Conservation (phyloP, 2,329 filamentous ascomycete genomes). For the Knufia petricola region DNA sequence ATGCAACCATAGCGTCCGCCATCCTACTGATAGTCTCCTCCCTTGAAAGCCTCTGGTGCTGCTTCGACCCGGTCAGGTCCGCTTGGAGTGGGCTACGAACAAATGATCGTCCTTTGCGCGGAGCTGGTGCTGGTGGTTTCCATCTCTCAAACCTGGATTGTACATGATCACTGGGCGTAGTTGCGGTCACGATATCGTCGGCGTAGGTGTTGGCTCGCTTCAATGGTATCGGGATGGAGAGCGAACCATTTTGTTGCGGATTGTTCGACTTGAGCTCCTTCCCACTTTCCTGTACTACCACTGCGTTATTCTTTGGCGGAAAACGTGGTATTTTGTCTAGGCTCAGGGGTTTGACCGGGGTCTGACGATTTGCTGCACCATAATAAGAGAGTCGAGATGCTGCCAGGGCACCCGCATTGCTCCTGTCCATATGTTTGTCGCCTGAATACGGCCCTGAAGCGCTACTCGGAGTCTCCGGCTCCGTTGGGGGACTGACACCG, state of each 20-base stretch:
- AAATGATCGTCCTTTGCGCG: background rate
- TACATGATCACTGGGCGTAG: background rate
- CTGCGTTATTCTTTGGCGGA: background rate
- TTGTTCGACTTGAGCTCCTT: background rate
- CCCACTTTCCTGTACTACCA: background rate
- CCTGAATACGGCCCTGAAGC: background rate
- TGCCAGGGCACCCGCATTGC: background rate
- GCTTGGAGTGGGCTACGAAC: background rate
- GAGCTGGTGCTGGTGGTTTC: conserved; percentile 4
- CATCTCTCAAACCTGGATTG: background rate
- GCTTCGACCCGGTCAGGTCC: background rate
- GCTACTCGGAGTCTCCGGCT: background rate
- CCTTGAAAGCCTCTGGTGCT: conserved; percentile 10
- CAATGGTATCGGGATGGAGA: background rate
- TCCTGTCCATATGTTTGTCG: background rate
- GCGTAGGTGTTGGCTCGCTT: background rate
- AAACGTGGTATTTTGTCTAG: background rate
- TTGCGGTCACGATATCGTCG: background rate
- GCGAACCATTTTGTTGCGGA: background rate
- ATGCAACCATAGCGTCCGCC: conserved; percentile 39
- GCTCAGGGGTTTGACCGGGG: background rate
- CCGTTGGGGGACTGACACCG: background rate
- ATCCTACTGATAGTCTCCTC: conserved; percentile 29
- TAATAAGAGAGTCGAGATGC: background rate
- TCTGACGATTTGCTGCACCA: background rate